Evolutionary conservation across 176 grass and related monocot genomes (phyloP).

Genomic region (Sorghum bicolor): DNA sequence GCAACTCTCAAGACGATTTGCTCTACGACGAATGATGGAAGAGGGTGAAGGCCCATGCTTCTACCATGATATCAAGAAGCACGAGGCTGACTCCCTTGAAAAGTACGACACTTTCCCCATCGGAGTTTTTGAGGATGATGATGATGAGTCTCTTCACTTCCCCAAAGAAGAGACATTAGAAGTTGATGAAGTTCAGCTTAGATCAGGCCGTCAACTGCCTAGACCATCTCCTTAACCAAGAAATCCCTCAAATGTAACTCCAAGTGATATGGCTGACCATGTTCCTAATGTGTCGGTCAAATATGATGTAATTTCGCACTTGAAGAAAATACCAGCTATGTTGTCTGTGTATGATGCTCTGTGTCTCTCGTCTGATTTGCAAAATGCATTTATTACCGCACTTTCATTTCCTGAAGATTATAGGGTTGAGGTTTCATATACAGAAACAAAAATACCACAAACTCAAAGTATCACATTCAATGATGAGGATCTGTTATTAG

Average conservation of each 20-base stretch:
- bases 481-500: neutral
- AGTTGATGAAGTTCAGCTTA: neutral
- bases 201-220: neutral
- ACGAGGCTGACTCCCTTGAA: neutral
- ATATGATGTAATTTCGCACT: neutral
- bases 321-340: slow-evolving; percentile 16
- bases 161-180: neutral
- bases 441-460: neutral
- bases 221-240: neutral
- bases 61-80: neutral
- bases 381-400: neutral
- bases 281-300: neutral
- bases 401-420: neutral
- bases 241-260: neutral
- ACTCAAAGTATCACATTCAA: neutral
- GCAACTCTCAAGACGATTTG: neutral
- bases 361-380: neutral
- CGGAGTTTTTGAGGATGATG: neutral
- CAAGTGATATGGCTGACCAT: neutral
- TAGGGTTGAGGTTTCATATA: neutral
- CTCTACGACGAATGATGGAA: neutral
- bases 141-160: neutral
- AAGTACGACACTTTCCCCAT: neutral
- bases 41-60: neutral
- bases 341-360: slow-evolving; percentile 6